phyloP scores from a whole-genome alignment of 2,329 filamentous ascomycete species.

The Fusarium sp. region DNA sequence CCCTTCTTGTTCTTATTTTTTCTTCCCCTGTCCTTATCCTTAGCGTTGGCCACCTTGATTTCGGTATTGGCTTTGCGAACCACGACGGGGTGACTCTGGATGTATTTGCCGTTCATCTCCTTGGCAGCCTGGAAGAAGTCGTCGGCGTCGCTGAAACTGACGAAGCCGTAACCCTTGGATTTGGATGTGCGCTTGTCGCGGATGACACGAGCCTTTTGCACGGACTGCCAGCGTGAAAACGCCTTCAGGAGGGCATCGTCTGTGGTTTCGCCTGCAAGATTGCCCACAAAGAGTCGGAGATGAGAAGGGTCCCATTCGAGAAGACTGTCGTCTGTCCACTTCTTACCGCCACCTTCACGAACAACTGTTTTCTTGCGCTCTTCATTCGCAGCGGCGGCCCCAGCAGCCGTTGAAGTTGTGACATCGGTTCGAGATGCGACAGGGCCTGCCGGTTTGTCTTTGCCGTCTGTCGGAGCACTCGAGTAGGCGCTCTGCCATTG shows the following conservation, averaged over 20 bases:
- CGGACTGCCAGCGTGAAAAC: constrained; percentile 86
- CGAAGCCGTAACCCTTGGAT: constrained; percentile 95
- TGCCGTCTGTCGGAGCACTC: constrained; percentile 64
- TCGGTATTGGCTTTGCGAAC: constrained; percentile 92
- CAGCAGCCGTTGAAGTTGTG: constrained; percentile 54
- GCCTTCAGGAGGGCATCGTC: constrained; percentile 96
- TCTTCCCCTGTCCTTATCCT: constrained; percentile 65
- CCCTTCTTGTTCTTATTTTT: constrained; percentile 56
- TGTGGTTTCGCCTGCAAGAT: constrained; percentile 95
- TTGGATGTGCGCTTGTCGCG: constrained; percentile 97
- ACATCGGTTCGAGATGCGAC: constrained; percentile 52
- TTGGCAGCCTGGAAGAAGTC: constrained; percentile 96
- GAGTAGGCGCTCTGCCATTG: constrained; percentile 95
- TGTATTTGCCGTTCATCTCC: constrained; percentile 99
- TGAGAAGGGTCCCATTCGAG: constrained; percentile 97
- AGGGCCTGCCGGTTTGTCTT: constrained; percentile 50
- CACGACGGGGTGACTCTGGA: constrained; percentile 93
- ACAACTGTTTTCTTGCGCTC: constrained; percentile 88
- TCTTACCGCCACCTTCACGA: constrained; percentile 89
- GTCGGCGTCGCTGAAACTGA: constrained; percentile 94
- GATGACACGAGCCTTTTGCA: constrained; percentile 93
- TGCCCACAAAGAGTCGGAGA: constrained; percentile 95
- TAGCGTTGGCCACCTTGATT: constrained; percentile 81
- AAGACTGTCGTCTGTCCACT: constrained; percentile 88
- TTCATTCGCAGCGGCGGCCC: constrained; percentile 48